These are phyloP conservation scores for Acidiella bohemica DNA, from an alignment of 495 filamentous ascomycete species.

Conservation along the genomic window DNA sequence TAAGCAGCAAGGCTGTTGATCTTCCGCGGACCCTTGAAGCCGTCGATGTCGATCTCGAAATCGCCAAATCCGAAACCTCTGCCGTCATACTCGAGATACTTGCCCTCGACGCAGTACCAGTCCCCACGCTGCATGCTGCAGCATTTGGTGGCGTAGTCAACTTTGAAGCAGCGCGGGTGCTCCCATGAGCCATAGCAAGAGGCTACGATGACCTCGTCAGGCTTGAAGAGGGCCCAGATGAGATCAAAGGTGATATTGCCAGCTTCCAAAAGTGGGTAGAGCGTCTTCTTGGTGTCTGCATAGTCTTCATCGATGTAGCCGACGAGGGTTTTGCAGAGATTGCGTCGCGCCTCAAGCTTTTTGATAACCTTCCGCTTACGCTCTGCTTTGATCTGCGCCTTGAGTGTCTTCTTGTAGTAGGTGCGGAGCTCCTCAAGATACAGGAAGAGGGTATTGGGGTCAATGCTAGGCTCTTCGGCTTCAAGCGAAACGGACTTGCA, in stretches of 20 bases:
- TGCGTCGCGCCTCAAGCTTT: slow-evolving; percentile 36
- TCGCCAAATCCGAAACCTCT: slow-evolving; percentile 59
- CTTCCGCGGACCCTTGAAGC: slow-evolving; percentile 73
- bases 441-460: slow-evolving; percentile 81
- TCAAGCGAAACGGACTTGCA: slow-evolving; percentile 72
- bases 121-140: slow-evolving; percentile 59
- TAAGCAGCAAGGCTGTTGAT: slow-evolving; percentile 68
- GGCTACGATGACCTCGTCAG: slow-evolving; percentile 72
- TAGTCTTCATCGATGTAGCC: slow-evolving; percentile 77
- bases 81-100: slow-evolving; percentile 74
- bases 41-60: slow-evolving; percentile 56
- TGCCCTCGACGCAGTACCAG: slow-evolving; percentile 71
- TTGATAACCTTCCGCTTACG: slow-evolving; percentile 56
- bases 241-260: slow-evolving; percentile 84
- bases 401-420: slow-evolving; percentile 50
- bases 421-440: slow-evolving; percentile 66
- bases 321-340: slow-evolving; percentile 64
- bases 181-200: slow-evolving; percentile 66
- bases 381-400: slow-evolving; percentile 44
- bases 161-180: slow-evolving; percentile 80
- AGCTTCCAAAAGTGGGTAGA: slow-evolving; percentile 71
- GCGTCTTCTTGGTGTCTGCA: slow-evolving; percentile 59
- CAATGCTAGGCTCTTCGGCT: slow-evolving; percentile 59
- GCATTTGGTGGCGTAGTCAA: slow-evolving; percentile 67
- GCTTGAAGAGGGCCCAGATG: slow-evolving; percentile 83